Conservation (phyloP, 2,329 filamentous ascomycete species). For the Colletotrichum salicis region DNA sequence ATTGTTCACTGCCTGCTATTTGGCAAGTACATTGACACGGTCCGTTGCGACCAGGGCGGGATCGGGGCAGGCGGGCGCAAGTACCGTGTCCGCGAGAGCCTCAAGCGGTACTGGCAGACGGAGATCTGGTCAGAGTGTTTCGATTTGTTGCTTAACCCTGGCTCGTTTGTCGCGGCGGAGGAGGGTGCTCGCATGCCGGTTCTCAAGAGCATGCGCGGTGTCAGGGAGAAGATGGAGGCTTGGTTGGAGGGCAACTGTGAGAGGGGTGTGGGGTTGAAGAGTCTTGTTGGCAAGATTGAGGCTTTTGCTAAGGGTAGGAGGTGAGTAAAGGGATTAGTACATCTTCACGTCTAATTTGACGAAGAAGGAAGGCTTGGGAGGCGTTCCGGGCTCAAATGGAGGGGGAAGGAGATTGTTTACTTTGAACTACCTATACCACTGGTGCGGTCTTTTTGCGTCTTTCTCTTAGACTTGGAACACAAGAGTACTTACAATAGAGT, state of each 20-base stretch:
- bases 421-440: constrained; percentile 32
- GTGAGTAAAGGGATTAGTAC: constrained; percentile 27
- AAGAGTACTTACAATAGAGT: no score
- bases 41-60: constrained; percentile 63
- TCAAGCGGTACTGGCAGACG: constrained; percentile 97
- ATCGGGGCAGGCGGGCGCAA: constrained; percentile 68
- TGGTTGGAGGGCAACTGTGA: constrained; percentile 87
- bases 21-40: constrained; percentile 92
- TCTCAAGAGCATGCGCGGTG: constrained; percentile 72
- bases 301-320: constrained; percentile 52
- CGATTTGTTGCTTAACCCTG: constrained; percentile 86
- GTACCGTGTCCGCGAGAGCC: constrained; percentile 82
- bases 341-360: constrained; percentile 10
- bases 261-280: constrained; percentile 79
- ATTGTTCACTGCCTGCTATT: constrained; percentile 91
- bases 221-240: constrained; percentile 82
- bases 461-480: background rate
- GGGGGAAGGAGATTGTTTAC: background rate
- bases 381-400: constrained; percentile 9
- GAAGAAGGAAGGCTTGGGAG: background rate
- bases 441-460: constrained; percentile 7
- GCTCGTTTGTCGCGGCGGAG: constrained; percentile 71
- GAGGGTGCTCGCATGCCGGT: constrained; percentile 78
- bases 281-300: constrained; percentile 73
- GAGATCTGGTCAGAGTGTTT: constrained; percentile 90